A percentile compares a stretch with the other conserved stretches of the same genome.
Evolutionary conservation across 768 basidiomycete species (phyloP).

Genomic region (Agaricus subrufescens): DNA sequence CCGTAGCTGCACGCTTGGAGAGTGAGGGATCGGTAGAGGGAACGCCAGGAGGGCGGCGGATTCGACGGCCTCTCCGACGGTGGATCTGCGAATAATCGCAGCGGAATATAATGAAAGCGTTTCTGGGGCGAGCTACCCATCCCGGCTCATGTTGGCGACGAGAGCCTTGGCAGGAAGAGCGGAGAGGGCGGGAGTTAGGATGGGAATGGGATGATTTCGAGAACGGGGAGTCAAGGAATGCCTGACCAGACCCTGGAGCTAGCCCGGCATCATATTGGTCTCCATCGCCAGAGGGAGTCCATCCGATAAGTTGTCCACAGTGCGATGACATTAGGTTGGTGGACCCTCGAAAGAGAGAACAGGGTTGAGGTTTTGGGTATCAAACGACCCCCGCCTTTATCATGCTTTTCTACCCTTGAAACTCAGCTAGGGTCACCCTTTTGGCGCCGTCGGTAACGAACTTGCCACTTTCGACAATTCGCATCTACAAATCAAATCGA

Average conservation of each 20-base stretch:
- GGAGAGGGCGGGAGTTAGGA: constrained; percentile 12
- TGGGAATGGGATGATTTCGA: constrained; percentile 15
- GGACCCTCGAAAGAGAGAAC: not conserved
- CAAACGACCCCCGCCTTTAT: not conserved
- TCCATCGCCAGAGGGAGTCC: constrained; percentile 24
- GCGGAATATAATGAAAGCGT: constrained; percentile 71
- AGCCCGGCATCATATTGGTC: constrained; percentile 20
- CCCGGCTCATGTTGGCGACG: constrained; percentile 40
- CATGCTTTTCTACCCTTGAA: not conserved
- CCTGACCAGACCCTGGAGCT: constrained; percentile 12
- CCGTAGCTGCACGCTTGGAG: constrained; percentile 73
- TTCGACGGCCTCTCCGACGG: constrained; percentile 30
- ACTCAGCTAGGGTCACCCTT: not conserved
- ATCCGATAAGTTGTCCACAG: constrained; percentile 17
- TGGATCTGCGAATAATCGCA: constrained; percentile 55
- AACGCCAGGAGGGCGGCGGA: constrained; percentile 28
- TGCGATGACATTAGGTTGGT: not conserved
- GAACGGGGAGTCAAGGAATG: constrained; percentile 15
- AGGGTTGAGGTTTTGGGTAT: not conserved
- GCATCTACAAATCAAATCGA: too few species aligned
- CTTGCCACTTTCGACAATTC: too few species aligned
- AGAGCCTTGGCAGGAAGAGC: constrained; percentile 21
- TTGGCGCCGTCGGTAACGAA: not conserved
- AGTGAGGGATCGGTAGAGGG: constrained; percentile 45
- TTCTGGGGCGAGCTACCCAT: constrained; percentile 66